Conservation (phyloP, 257 asterid species). For the Lycium barbarum region DNA sequence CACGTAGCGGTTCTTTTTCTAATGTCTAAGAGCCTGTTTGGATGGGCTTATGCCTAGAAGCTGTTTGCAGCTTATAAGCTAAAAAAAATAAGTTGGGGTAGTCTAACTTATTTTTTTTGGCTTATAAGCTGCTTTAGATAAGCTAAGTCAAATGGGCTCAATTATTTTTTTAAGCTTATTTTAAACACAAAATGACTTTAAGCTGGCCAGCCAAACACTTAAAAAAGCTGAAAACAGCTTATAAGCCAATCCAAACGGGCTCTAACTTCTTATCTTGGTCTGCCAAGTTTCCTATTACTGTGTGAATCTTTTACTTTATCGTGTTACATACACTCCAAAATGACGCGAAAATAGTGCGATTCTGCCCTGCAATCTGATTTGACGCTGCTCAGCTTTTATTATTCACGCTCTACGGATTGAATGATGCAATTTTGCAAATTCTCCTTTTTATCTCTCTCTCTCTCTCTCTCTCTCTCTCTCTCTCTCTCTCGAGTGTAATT, state of each 20-base stretch:
- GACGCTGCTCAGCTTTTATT: slow-evolving; percentile 26
- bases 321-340: slow-evolving; percentile 20
- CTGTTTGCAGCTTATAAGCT: too few relatives aligned
- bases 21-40: too few relatives aligned
- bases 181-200: too few relatives aligned
- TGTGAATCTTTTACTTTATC: slow-evolving; percentile 25
- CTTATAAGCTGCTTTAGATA: too few relatives aligned
- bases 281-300: slow-evolving; percentile 6
- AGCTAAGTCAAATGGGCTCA: too few relatives aligned
- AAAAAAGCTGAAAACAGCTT: too few relatives aligned
- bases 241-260: too few relatives aligned
- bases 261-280: slow-evolving; percentile 34
- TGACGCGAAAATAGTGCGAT: slow-evolving; percentile 35
- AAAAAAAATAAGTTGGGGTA: too few relatives aligned
- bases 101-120: too few relatives aligned
- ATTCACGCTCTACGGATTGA: slow-evolving; percentile 18
- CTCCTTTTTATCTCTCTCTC: background rate
- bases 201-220: too few relatives aligned
- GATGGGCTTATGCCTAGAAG: too few relatives aligned
- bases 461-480: background rate
- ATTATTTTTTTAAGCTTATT: too few relatives aligned
- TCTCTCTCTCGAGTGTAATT: background rate
- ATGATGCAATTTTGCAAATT: background rate
- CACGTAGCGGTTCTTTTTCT: background rate
- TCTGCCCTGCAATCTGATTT: slow-evolving; percentile 27